Percentiles rank a stretch among this genome's conserved stretches.
Conservation (phyloP, 2,329 filamentous ascomycete genomes). For the Colletotrichum falcatum region DNA sequence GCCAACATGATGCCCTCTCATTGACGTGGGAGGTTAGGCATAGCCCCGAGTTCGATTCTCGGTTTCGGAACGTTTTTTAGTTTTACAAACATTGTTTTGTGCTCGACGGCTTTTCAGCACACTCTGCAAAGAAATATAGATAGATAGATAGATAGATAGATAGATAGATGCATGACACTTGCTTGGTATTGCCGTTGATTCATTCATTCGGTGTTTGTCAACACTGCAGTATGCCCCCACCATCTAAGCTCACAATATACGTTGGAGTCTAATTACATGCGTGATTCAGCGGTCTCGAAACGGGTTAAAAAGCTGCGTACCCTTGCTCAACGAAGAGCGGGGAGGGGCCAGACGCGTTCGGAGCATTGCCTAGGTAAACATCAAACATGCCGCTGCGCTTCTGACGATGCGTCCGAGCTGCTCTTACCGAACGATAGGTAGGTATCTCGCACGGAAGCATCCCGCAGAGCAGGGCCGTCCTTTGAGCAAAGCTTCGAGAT, state of each 20-base stretch:
- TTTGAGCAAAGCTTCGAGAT: background rate
- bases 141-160: no score
- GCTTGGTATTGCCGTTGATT: no score
- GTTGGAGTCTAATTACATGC: background rate
- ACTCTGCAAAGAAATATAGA: no score
- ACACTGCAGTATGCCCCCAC: background rate
- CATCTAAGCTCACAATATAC: background rate
- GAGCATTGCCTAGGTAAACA: no score
- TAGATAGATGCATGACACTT: no score
- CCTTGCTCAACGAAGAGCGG: background rate
- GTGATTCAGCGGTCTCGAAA: background rate
- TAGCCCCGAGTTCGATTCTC: conserved; percentile 38
- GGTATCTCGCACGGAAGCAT: background rate
- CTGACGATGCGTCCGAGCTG: background rate
- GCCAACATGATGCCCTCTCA: conserved; percentile 38
- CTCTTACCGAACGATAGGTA: background rate
- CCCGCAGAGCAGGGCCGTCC: background rate
- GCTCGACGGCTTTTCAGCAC: background rate
- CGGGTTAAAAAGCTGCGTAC: background rate
- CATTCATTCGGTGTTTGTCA: background rate
- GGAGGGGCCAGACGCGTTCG: background rate
- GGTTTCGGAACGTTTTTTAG: conserved; percentile 20
- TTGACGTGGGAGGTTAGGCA: conserved; percentile 8
- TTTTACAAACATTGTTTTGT: rapidly evolving
- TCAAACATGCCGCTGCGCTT: background rate